Evolutionary conservation across 164 flowering plant species (phyloP).

Genomic region (Tetracentron sinense): DNA sequence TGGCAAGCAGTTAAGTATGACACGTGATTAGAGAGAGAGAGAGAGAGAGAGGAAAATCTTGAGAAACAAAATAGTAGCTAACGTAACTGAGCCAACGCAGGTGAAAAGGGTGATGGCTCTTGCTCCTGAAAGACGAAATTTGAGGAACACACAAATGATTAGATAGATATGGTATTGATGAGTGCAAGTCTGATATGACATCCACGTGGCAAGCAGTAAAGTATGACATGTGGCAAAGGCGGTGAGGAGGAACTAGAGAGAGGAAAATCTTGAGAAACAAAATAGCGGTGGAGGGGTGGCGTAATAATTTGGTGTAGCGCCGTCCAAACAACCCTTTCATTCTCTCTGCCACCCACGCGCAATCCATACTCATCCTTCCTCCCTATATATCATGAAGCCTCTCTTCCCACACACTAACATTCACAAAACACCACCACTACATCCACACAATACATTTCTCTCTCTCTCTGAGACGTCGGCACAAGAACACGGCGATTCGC

Average conservation of each 20-base stretch:
- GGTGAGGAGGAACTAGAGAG: constrained; percentile 17
- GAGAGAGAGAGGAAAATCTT: constrained; percentile 26
- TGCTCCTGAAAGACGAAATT: constrained; percentile 1
- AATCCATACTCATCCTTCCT: constrained; percentile 18
- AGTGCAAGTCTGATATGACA: constrained; percentile 23
- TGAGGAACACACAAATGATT: constrained; percentile 31
- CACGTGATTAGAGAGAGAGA: constrained; percentile 27
- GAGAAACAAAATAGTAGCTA: constrained; percentile 32
- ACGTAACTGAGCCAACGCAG: background rate
- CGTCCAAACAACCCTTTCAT: constrained; percentile 56
- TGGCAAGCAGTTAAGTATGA: constrained; percentile 17
- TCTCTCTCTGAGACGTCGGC: constrained; percentile 5
- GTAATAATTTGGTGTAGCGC: constrained; percentile 57
- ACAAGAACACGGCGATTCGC: background rate
- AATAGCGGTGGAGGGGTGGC: constrained; percentile 53
- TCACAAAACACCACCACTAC: background rate
- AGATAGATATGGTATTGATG: constrained; percentile 28
- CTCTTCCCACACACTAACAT: background rate
- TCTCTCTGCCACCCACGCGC: constrained; percentile 66
- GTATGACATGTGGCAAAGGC: constrained; percentile 40
- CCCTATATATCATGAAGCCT: constrained; percentile 12
- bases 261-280: constrained; percentile 33
- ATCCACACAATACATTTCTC: no score
- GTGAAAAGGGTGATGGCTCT: background rate
- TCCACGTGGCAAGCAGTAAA: constrained; percentile 17